Evolutionary conservation across 768 basidiomycete genomes (phyloP).

Genomic region (Amanita molliuscula): DNA sequence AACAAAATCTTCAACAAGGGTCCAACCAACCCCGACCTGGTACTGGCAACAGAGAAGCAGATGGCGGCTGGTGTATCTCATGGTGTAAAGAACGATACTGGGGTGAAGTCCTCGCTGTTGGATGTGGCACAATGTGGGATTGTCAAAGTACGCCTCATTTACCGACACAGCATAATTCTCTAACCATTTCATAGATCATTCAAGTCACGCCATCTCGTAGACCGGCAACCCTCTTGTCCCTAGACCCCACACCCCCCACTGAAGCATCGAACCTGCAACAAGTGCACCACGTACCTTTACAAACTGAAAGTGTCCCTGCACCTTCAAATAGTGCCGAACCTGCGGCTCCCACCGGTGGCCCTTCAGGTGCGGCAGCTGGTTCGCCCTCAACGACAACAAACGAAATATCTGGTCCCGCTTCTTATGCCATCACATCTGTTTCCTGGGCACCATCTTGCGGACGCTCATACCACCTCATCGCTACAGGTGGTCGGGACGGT

Average conservation of each 20-base stretch:
- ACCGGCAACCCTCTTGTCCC: conserved; percentile 51
- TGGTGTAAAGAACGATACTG: conserved; percentile 97
- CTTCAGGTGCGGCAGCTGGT: conserved; percentile 12
- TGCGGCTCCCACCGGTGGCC: neutral
- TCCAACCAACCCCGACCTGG: conserved; percentile 20
- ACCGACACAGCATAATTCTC: neutral
- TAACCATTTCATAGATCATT: conserved; percentile 42
- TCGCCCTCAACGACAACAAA: conserved; percentile 14
- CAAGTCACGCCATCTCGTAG: conserved; percentile 61
- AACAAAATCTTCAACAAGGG: conserved; percentile 35
- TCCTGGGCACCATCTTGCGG: conserved; percentile 95
- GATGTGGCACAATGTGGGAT: conserved; percentile 61
- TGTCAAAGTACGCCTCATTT: conserved; percentile 48
- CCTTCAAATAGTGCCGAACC: neutral
- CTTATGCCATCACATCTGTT: conserved; percentile 68
- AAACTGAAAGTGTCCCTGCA: conserved; percentile 7
- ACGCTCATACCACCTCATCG: conserved; percentile 88
- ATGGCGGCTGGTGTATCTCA: conserved; percentile 86
- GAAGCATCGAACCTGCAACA: neutral
- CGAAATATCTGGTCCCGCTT: conserved; percentile 21
- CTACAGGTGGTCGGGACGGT: conserved; percentile 83
- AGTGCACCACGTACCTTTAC: conserved; percentile 9
- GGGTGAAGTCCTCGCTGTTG: conserved; percentile 82
- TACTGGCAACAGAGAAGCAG: conserved; percentile 63
- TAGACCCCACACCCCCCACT: conserved; percentile 37